phyloP scores from a whole-genome alignment of 1,284 basidiomycete species.

The Ganoderma multipileum region DNA sequence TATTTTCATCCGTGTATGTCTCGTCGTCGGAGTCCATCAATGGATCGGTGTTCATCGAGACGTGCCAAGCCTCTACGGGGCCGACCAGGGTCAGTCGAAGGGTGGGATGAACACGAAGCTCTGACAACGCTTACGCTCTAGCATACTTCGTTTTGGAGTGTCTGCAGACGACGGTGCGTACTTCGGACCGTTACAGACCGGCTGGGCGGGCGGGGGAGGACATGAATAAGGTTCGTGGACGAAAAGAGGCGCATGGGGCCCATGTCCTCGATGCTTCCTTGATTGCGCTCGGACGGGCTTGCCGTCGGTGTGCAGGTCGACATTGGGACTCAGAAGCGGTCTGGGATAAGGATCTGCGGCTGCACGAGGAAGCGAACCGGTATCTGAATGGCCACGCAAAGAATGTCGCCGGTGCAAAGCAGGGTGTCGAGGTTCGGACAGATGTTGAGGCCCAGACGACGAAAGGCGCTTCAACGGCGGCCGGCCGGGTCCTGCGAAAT shows the following conservation, averaged over 20 bases:
- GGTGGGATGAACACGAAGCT: background rate
- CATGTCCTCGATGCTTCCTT: conserved; percentile 27
- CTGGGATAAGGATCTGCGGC: conserved; percentile 34
- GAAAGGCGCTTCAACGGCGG: conserved; percentile 23
- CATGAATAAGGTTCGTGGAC: conserved; percentile 23
- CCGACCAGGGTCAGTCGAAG: conserved; percentile 5
- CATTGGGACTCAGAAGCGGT: conserved; percentile 27
- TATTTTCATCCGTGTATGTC: conserved; percentile 59
- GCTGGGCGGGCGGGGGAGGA: conserved; percentile 21
- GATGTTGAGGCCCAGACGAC: conserved; percentile 24
- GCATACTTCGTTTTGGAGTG: conserved; percentile 43
- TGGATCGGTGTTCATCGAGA: conserved; percentile 57
- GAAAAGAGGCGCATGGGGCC: conserved; percentile 23
- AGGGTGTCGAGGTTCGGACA: conserved; percentile 18
- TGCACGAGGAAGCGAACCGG: conserved; percentile 21
- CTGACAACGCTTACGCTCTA: conserved; percentile 55
- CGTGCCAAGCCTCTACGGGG: conserved; percentile 62
- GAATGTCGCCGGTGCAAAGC: conserved; percentile 21
- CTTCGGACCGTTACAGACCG: conserved; percentile 21
- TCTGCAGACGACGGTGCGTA: conserved; percentile 22
- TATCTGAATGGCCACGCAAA: conserved; percentile 17
- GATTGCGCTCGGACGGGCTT: conserved; percentile 32
- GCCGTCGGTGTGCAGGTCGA: conserved; percentile 29
- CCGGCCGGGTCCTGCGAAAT: conserved; percentile 26
- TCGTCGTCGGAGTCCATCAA: conserved; percentile 66